These are phyloP conservation scores for Paraurostyla sp. DNA, from an alignment of 73 alveolate species.

Conservation along the genomic window DNA sequence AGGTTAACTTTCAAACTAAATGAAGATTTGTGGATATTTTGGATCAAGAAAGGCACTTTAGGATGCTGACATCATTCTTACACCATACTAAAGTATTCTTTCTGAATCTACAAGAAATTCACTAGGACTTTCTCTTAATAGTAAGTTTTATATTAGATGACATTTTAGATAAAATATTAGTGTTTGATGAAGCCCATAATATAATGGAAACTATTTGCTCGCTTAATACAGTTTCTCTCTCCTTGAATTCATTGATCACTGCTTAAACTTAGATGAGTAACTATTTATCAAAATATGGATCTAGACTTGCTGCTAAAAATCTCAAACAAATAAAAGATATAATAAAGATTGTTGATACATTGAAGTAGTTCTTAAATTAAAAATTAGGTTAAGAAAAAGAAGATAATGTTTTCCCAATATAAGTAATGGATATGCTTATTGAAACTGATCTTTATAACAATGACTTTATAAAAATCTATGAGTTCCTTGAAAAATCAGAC, in stretches of 20 bases:
- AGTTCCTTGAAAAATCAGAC: constrained; percentile 65
- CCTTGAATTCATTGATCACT: constrained; percentile 54
- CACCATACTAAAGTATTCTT: constrained; percentile 83
- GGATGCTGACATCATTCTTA: constrained; percentile 78
- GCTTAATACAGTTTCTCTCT: constrained; percentile 69
- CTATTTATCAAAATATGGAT: constrained; percentile 76
- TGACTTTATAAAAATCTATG: constrained; percentile 49
- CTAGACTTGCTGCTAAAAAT: constrained; percentile 79
- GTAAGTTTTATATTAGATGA: background rate
- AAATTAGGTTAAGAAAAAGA: too few relatives aligned
- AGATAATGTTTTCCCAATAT: too few relatives aligned
- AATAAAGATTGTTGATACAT: constrained; percentile 50
- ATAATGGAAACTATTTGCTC: constrained; percentile 80
- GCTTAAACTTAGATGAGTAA: constrained; percentile 39
- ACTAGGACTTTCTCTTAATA: constrained; percentile 70
- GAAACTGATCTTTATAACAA: constrained; percentile 57
- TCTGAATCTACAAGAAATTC: constrained; percentile 82
- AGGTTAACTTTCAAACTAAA: background rate
- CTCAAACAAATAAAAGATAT: constrained; percentile 74
- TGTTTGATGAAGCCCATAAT: constrained; percentile 91
- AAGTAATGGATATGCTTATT: constrained; percentile 58
- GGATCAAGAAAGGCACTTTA: constrained; percentile 65
- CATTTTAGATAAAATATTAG: constrained; percentile 59
- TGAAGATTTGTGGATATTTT: constrained; percentile 58
- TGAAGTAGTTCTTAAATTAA: constrained; percentile 14